Conservation (phyloP, 805 yeast species). For the Hanseniaspora lindneri region DNA sequence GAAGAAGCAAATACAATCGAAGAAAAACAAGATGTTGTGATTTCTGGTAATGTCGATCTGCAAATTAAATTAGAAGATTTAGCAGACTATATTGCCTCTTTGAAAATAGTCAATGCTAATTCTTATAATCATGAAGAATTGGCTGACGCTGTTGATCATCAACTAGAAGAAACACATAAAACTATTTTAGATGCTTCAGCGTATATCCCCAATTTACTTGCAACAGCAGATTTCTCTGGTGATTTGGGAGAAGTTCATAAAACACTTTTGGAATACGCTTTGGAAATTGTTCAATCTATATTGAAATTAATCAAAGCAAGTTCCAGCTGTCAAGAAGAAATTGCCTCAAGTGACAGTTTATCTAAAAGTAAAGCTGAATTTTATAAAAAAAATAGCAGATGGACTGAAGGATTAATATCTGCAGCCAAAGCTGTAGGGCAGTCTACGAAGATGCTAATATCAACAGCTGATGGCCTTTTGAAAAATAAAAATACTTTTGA, state of each 20-base stretch:
- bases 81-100: constrained; percentile 47
- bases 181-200: constrained; percentile 56
- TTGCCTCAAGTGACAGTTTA: constrained; percentile 41
- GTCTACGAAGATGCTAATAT: constrained; percentile 68
- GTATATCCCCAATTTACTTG: constrained; percentile 42
- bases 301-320: constrained; percentile 61
- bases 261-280: constrained; percentile 65
- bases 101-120: constrained; percentile 23
- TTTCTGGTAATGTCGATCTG: constrained; percentile 60
- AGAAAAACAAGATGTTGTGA: constrained; percentile 56
- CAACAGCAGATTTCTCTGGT: constrained; percentile 38
- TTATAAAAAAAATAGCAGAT: constrained; percentile 74
- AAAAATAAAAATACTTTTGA: constrained; percentile 55
- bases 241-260: constrained; percentile 58
- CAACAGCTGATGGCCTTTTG: constrained; percentile 77
- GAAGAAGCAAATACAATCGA: constrained; percentile 45
- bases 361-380: constrained; percentile 55
- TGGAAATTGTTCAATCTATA: constrained; percentile 69
- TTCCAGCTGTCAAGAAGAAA: constrained; percentile 69
- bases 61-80: constrained; percentile 57
- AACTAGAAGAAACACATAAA: constrained; percentile 60
- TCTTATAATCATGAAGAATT: constrained; percentile 39
- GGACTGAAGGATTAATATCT: constrained; percentile 88
- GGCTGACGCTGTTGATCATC: constrained; percentile 59
- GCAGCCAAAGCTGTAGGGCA: constrained; percentile 81